These are phyloP conservation scores for Tephrocybe sp. DNA, from an alignment of 768 basidiomycete genomes.

Conservation along the genomic window DNA sequence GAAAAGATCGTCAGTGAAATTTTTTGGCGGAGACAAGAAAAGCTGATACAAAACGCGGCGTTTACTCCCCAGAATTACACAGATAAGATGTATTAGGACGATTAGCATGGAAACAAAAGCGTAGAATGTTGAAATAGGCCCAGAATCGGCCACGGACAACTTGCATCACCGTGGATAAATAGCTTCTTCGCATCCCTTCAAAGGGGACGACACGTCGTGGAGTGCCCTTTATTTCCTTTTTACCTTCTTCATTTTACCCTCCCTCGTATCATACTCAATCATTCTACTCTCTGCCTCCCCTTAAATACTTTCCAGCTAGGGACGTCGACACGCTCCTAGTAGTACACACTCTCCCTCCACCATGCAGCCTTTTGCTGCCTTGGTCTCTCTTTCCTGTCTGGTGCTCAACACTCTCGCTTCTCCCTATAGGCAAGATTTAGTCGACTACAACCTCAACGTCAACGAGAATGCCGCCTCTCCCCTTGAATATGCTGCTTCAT, in stretches of 20 bases:
- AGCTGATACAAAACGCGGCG: no score
- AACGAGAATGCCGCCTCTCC: constrained; percentile 70
- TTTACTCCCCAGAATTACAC: no score
- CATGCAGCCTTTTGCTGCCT: constrained; percentile 50
- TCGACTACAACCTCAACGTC: constrained; percentile 74
- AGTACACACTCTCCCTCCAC: constrained; percentile 6
- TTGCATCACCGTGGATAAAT: constrained; percentile 4
- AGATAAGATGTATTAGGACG: background rate
- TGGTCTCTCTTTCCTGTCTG: constrained; percentile 37
- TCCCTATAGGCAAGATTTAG: constrained; percentile 65
- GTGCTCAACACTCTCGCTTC: constrained; percentile 45
- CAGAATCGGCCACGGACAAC: constrained; percentile 1
- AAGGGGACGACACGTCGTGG: background rate
- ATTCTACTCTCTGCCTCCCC: background rate
- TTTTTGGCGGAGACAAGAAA: no score
- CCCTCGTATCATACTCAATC: background rate
- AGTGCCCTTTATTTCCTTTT: background rate
- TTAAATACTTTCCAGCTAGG: constrained; percentile 11
- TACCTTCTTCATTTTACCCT: background rate
- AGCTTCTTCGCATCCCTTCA: constrained; percentile 3
- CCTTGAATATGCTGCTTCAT: constrained; percentile 60
- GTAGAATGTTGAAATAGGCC: background rate
- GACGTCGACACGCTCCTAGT: constrained; percentile 12
- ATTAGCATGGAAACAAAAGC: background rate
- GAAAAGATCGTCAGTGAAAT: no score